phyloP scores from a whole-genome alignment of 176 grass and related monocot genomes.

The Oryza glumipatula region DNA sequence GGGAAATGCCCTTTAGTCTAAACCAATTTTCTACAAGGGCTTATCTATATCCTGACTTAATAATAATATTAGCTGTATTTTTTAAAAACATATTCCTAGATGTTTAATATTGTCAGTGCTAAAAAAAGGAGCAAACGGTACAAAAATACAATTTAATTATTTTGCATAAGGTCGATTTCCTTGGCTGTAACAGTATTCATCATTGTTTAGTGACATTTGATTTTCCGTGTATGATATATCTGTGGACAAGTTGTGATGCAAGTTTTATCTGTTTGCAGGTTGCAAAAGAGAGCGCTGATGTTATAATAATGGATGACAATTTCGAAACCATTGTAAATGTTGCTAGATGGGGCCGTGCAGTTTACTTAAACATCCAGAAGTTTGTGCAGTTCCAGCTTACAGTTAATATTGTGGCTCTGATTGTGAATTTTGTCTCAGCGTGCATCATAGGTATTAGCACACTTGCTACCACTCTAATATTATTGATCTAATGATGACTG shows the following conservation, averaged over 20 bases:
- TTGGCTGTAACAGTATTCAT: background rate
- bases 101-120: background rate
- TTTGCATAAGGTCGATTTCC: background rate
- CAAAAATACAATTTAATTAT: background rate
- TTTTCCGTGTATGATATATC: background rate
- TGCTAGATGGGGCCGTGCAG: slow-evolving; percentile 62
- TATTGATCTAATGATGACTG: background rate
- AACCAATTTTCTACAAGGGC: background rate
- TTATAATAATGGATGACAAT: slow-evolving; percentile 75
- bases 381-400: slow-evolving; percentile 83
- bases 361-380: slow-evolving; percentile 73
- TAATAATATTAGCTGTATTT: background rate
- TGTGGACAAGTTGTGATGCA: slow-evolving; percentile 19
- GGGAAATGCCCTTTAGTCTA: background rate
- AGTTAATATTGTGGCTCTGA: slow-evolving; percentile 70
- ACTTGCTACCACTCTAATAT: slow-evolving; percentile 2
- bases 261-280: slow-evolving; percentile 44
- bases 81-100: background rate
- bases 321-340: slow-evolving; percentile 68
- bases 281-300: slow-evolving; percentile 62
- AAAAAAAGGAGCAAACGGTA: background rate
- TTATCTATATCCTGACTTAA: background rate
- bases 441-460: slow-evolving; percentile 57
- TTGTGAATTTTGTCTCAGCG: slow-evolving; percentile 65
- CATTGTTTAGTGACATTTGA: background rate